These are phyloP conservation scores for Imleria badia DNA, from an alignment of 768 basidiomycete genomes.

Conservation along the genomic window DNA sequence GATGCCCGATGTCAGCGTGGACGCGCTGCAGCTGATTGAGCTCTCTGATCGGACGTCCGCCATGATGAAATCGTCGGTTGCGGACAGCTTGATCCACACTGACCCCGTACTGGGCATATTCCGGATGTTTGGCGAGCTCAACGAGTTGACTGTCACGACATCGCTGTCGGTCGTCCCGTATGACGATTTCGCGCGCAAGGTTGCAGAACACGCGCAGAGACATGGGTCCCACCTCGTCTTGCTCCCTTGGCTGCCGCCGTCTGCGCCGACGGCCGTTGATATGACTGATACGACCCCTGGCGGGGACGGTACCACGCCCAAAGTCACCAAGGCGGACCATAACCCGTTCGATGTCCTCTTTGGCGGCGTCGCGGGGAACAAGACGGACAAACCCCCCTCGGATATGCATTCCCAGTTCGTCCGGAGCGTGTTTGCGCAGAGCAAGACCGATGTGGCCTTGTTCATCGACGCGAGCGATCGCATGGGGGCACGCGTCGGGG, in stretches of 20 bases:
- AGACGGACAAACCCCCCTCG: slow-evolving; percentile 44
- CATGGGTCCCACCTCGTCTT: slow-evolving; percentile 72
- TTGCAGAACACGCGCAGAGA: slow-evolving; percentile 63
- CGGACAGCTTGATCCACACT: slow-evolving; percentile 65
- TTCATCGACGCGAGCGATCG: slow-evolving; percentile 68
- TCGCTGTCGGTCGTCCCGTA: slow-evolving; percentile 73
- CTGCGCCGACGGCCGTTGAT: slow-evolving; percentile 8
- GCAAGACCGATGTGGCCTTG: slow-evolving; percentile 74
- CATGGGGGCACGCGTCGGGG: slow-evolving; percentile 22
- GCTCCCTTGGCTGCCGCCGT: slow-evolving; percentile 72
- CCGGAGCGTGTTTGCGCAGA: slow-evolving; percentile 72
- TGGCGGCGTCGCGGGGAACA: slow-evolving; percentile 21
- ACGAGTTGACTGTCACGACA: slow-evolving; percentile 62
- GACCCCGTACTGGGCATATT: slow-evolving; percentile 76
- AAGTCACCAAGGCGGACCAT: slow-evolving; percentile 14
- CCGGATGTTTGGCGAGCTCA: slow-evolving; percentile 72
- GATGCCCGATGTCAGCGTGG: slow-evolving; percentile 43
- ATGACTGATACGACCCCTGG: not conserved
- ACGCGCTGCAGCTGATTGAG: slow-evolving; percentile 87
- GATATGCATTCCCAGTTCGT: slow-evolving; percentile 80
- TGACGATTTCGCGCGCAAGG: slow-evolving; percentile 69
- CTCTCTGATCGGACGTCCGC: slow-evolving; percentile 65
- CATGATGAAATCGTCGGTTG: slow-evolving; percentile 62
- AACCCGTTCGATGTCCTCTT: slow-evolving; percentile 80
- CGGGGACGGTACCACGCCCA: slow-evolving; percentile 3